Percentiles rank a stretch among this genome's conserved stretches.
Conservation (phyloP, 2,329 filamentous ascomycete species). For the Talaromyces sp. region DNA sequence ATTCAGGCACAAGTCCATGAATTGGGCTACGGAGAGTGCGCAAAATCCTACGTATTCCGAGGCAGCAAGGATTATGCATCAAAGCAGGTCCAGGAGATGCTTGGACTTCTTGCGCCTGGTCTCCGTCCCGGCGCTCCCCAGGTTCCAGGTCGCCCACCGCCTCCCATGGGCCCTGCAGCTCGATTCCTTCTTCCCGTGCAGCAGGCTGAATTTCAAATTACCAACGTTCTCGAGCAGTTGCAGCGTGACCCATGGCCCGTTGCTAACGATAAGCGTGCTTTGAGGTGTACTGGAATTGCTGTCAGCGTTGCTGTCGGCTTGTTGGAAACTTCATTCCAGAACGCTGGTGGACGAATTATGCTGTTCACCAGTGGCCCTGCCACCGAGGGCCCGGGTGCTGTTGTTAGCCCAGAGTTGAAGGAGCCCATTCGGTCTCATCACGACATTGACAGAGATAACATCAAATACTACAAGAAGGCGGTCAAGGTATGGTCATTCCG, state of each 20-base stretch:
- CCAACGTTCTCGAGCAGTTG: conserved; percentile 88
- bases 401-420: conserved; percentile 90
- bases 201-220: conserved; percentile 95
- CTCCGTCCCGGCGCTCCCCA: conserved; percentile 69
- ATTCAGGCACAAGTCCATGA: conserved; percentile 86
- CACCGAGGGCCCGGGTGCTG: conserved; percentile 94
- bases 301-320: conserved; percentile 90
- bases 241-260: conserved; percentile 98
- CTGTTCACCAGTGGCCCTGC: conserved; percentile 91
- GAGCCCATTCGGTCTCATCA: conserved; percentile 98
- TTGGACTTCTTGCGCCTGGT: conserved; percentile 70
- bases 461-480: conserved; percentile 99
- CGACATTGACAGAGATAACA: conserved; percentile 97
- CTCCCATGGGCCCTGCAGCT: conserved; percentile 74
- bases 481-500: conserved; percentile 62
- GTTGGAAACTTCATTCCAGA: conserved; percentile 91
- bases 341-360: conserved; percentile 93
- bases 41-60: conserved; percentile 97
- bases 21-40: conserved; percentile 95
- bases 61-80: conserved; percentile 97
- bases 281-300: conserved; percentile 94
- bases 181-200: conserved; percentile 91
- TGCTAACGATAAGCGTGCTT: conserved; percentile 80
- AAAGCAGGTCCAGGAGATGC: conserved; percentile 99
- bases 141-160: conserved; percentile 67